These are phyloP conservation scores for Paramecium sexaurelia DNA, from an alignment of 73 alveolate species.

Conservation along the genomic window DNA sequence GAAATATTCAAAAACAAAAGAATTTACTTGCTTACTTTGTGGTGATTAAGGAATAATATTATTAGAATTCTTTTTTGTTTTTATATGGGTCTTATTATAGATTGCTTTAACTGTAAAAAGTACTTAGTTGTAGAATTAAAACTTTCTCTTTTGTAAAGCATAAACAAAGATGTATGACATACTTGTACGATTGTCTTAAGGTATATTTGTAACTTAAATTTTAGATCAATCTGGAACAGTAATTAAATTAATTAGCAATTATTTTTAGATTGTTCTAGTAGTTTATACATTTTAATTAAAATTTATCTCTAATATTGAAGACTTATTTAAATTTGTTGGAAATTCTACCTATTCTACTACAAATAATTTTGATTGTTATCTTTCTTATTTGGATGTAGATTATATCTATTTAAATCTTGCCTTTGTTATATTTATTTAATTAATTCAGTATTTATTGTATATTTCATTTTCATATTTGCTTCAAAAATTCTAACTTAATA, in stretches of 20 bases:
- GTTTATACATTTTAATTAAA: not conserved
- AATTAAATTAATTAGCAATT: not conserved
- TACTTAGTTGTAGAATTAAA: not conserved
- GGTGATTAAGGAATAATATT: not conserved
- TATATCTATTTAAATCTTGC: not conserved
- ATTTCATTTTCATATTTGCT: not conserved
- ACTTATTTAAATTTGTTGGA: not conserved
- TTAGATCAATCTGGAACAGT: not conserved
- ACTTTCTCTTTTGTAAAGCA: not conserved
- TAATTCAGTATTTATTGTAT: not conserved
- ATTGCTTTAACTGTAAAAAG: not conserved
- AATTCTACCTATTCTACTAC: not conserved
- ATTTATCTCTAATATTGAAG: not conserved
- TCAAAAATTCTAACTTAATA: not conserved
- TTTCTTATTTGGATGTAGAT: not conserved
- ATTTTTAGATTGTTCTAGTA: not conserved
- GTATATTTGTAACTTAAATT: not conserved
- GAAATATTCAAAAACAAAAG: not conserved
- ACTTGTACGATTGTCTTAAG: not conserved
- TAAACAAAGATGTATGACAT: not conserved
- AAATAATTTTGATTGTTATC: not conserved
- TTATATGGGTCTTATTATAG: not conserved
- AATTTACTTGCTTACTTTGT: conserved; percentile 45
- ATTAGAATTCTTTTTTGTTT: not conserved
- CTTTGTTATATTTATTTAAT: not conserved